Evolutionary conservation across 1,139 yeast species (phyloP).

Genomic region (Ashbya aceris): DNA sequence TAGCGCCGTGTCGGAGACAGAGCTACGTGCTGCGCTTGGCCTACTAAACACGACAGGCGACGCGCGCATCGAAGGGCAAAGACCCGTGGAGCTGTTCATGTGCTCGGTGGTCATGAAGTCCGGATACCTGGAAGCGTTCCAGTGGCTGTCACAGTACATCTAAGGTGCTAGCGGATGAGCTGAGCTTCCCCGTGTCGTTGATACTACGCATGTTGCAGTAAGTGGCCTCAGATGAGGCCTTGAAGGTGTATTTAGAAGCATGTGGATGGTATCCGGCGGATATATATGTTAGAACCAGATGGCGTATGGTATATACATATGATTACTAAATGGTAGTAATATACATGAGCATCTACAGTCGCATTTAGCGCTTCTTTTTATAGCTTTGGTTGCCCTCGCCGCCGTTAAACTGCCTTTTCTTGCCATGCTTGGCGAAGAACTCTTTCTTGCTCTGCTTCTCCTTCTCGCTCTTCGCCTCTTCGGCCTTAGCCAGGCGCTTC

Average conservation of each 20-base stretch:
- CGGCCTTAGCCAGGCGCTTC: constrained; percentile 65
- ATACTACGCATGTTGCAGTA: neutral
- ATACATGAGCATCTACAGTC: no score
- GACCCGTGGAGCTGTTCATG: constrained; percentile 96
- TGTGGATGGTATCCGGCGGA: neutral
- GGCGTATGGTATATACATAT: no score
- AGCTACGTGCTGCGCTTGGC: constrained; percentile 84
- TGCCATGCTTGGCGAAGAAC: constrained; percentile 64
- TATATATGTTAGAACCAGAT: no score
- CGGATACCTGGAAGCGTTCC: constrained; percentile 93
- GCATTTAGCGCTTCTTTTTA: no score
- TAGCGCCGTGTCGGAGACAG: constrained; percentile 90
- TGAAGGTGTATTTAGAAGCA: constrained; percentile 3
- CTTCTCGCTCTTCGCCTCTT: constrained; percentile 62
- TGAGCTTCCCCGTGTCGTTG: neutral
- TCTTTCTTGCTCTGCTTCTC: constrained; percentile 83
- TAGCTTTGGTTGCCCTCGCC: constrained; percentile 26
- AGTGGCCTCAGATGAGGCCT: neutral
- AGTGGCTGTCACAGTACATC: constrained; percentile 92
- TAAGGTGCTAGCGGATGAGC: constrained; percentile 27
- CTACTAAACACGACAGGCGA: constrained; percentile 84
- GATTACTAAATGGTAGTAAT: no score
- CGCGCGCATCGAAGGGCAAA: constrained; percentile 60
- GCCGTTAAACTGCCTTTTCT: constrained; percentile 47
- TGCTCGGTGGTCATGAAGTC: constrained; percentile 96